Conservation (phyloP, 305 asterid genomes). For the Fraxinus sp. region DNA sequence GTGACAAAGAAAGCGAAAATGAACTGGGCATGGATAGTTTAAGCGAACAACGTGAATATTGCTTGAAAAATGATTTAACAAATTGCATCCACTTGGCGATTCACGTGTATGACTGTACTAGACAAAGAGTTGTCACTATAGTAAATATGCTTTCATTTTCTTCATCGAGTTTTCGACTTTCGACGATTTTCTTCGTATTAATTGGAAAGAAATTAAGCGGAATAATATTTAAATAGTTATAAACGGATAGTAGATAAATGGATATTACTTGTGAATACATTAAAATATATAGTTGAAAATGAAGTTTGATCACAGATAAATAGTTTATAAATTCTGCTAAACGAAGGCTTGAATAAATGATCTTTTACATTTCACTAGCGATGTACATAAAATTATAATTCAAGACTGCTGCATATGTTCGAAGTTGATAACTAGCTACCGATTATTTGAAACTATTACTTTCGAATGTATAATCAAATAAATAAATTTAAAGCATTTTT, state of each 20-base stretch:
- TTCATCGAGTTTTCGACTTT: neutral
- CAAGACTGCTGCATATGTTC: neutral
- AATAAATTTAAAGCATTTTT: no score
- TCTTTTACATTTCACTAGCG: no score
- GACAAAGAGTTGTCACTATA: neutral
- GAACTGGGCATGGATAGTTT: neutral
- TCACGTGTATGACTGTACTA: neutral
- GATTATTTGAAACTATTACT: no score
- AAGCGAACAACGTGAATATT: neutral
- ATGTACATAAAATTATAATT: neutral
- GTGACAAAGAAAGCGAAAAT: neutral
- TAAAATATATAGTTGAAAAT: no score
- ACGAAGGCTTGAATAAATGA: no score
- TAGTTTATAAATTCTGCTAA: neutral
- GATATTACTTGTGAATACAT: neutral
- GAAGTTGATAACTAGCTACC: no score
- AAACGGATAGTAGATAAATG: neutral
- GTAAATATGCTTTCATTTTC: neutral
- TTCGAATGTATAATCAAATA: no score
- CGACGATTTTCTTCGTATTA: neutral
- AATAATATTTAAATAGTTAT: no score
- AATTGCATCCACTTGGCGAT: neutral
- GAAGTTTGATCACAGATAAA: no score
- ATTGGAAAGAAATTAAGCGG: neutral
- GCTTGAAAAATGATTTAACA: neutral